phyloP scores from a whole-genome alignment of 768 basidiomycete genomes.

The Leccinum longicurvipes region DNA sequence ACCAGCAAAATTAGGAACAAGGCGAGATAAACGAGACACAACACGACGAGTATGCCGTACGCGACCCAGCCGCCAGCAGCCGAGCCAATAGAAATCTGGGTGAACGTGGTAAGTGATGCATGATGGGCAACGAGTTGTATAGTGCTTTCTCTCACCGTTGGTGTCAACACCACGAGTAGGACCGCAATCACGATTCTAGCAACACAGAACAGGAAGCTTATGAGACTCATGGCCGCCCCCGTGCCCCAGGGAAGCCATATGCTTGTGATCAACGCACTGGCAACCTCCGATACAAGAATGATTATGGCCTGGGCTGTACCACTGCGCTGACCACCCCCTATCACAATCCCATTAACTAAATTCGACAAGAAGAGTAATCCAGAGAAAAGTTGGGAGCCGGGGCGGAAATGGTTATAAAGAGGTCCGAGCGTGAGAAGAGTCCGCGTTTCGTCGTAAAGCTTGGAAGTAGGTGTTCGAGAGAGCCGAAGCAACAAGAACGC shows the following conservation, averaged over 20 bases:
- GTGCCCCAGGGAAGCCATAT: constrained; percentile 97
- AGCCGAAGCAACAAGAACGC: constrained; percentile 74
- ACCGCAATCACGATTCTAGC: constrained; percentile 88
- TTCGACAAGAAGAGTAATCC: constrained; percentile 78
- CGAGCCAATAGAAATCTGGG: constrained; percentile 77
- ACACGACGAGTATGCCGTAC: constrained; percentile 85
- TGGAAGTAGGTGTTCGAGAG: constrained; percentile 75
- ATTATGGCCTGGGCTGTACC: constrained; percentile 92
- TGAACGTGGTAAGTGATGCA: constrained; percentile 12
- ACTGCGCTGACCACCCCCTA: constrained; percentile 86
- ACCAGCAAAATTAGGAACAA: constrained; percentile 76
- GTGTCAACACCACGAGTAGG: constrained; percentile 84
- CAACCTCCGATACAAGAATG: constrained; percentile 85
- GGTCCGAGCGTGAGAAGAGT: constrained; percentile 89
- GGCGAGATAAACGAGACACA: constrained; percentile 80
- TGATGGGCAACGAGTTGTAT: not conserved
- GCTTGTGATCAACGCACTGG: constrained; percentile 82
- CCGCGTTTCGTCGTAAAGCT: constrained; percentile 92
- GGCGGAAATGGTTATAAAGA: constrained; percentile 91
- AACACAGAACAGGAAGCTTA: constrained; percentile 91
- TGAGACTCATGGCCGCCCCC: constrained; percentile 94
- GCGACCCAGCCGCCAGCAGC: constrained; percentile 90
- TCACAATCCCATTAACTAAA: constrained; percentile 74
- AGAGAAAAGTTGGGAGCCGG: constrained; percentile 87
- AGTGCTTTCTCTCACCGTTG: constrained; percentile 57